phyloP scores from a whole-genome alignment of 768 basidiomycete species.

The Kwoniella sp. region DNA sequence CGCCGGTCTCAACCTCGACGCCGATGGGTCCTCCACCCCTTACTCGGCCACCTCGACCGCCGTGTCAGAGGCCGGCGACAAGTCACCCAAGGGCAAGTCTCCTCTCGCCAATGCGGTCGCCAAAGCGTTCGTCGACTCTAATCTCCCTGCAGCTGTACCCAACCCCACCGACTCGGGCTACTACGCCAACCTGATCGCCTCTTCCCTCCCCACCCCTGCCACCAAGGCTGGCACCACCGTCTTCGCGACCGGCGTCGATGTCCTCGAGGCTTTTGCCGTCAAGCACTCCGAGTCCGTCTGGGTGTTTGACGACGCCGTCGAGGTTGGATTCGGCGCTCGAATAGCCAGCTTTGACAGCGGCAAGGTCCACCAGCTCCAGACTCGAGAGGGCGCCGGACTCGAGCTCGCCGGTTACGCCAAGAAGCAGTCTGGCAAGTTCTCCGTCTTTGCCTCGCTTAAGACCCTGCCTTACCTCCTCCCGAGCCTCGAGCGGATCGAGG shows the following conservation, averaged over 20 bases:
- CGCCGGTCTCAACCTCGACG: slow-evolving; percentile 27
- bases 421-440: slow-evolving; percentile 53
- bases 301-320: slow-evolving; percentile 47
- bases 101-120: slow-evolving; percentile 3
- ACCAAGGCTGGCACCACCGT: slow-evolving; percentile 37
- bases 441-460: slow-evolving; percentile 65
- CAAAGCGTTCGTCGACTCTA: slow-evolving; percentile 22
- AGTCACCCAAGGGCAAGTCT: slow-evolving; percentile 8
- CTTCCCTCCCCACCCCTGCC: slow-evolving; percentile 22
- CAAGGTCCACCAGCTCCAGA: slow-evolving; percentile 33
- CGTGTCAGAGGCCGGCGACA: slow-evolving; percentile 36
- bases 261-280: slow-evolving; percentile 39
- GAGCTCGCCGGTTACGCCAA: slow-evolving; percentile 54
- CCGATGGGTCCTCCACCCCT: slow-evolving; percentile 36
- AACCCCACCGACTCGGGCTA: slow-evolving; percentile 23
- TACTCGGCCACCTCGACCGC: slow-evolving; percentile 41
- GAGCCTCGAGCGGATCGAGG: slow-evolving; percentile 65
- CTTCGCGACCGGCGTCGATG: slow-evolving; percentile 36
- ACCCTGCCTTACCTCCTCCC: slow-evolving; percentile 80
- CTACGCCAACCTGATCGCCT: slow-evolving; percentile 29
- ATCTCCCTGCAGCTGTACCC: slow-evolving; percentile 10
- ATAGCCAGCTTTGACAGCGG: slow-evolving; percentile 3
- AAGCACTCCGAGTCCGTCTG: slow-evolving; percentile 34
- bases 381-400: slow-evolving; percentile 38
- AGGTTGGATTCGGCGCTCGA: slow-evolving; percentile 42